Conservation (phyloP, 2,329 filamentous ascomycete genomes). For the Sclerotinia borealis region DNA sequence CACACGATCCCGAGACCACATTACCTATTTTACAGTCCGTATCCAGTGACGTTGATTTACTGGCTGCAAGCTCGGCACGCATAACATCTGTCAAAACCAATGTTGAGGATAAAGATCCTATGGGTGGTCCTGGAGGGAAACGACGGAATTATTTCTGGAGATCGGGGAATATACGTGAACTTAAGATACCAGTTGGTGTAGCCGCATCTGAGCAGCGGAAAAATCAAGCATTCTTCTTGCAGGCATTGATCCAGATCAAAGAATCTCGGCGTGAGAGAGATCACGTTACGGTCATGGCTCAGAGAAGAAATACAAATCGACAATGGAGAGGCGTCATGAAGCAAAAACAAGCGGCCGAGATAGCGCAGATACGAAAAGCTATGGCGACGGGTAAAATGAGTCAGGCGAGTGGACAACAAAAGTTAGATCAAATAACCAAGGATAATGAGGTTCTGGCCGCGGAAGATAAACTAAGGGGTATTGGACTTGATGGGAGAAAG, state of each 20-base stretch:
- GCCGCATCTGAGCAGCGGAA: conserved; percentile 32
- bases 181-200: conserved; percentile 21
- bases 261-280: conserved; percentile 58
- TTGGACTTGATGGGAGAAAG: conserved; percentile 2
- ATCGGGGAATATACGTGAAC: not conserved
- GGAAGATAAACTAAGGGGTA: conserved; percentile 2
- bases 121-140: not conserved
- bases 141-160: conserved; percentile 4
- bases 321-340: conserved; percentile 20
- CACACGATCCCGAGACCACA: conserved; percentile 37
- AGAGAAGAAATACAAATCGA: conserved; percentile 27
- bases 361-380: conserved; percentile 18
- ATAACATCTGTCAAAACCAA: conserved; percentile 52
- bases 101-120: conserved; percentile 3
- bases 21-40: conserved; percentile 46
- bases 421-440: conserved; percentile 22
- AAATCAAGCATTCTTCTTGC: conserved; percentile 51
- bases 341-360: conserved; percentile 16
- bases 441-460: conserved; percentile 14
- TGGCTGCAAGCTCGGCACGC: conserved; percentile 64
- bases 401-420: conserved; percentile 9
- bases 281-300: conserved; percentile 54
- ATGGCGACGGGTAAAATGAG: conserved; percentile 14
- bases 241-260: conserved; percentile 61
- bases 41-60: conserved; percentile 58